Conservation (phyloP, 306 rosid genomes). For the Rosa rugosa region DNA sequence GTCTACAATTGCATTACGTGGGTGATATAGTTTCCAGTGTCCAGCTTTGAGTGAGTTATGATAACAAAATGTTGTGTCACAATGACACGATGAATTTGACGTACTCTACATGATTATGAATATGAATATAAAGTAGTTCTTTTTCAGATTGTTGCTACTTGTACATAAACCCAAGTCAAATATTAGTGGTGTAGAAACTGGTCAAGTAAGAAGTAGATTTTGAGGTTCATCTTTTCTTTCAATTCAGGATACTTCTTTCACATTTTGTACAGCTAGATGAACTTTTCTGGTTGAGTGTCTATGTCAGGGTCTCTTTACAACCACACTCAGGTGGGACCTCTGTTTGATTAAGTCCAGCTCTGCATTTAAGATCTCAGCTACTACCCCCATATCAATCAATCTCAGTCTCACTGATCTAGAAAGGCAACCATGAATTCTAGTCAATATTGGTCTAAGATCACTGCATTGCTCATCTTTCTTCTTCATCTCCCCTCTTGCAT, state of each 20-base stretch:
- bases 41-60: neutral
- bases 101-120: neutral
- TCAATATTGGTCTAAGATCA: neutral
- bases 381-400: neutral
- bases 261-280: neutral
- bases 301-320: neutral
- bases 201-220: neutral
- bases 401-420: neutral
- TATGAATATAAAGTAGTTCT: too few relatives aligned
- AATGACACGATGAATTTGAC: neutral
- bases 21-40: too few relatives aligned
- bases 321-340: neutral
- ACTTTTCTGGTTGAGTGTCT: neutral
- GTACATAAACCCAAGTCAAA: neutral
- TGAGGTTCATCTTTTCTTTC: neutral
- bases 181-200: neutral
- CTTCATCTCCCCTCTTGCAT: neutral
- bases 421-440: neutral
- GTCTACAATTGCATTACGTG: too few relatives aligned
- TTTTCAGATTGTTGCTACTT: neutral
- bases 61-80: neutral
- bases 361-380: neutral
- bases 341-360: neutral
- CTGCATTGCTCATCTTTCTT: conserved; percentile 8
- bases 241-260: neutral